These are phyloP conservation scores for Thermomucor indicae-seudaticae DNA, from an alignment of 371 early-diverging fungal species.

Conservation along the genomic window DNA sequence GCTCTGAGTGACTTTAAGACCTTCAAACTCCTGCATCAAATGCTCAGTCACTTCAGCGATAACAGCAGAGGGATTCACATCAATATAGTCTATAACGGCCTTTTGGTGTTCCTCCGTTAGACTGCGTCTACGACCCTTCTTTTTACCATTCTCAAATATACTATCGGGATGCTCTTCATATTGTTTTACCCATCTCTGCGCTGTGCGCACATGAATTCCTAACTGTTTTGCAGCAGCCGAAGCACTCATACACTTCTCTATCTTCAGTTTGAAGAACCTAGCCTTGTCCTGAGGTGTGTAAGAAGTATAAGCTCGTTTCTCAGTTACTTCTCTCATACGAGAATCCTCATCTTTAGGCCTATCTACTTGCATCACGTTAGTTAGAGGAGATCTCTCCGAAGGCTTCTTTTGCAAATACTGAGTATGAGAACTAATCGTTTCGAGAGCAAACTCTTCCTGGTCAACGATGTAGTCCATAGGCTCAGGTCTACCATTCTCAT, in stretches of 20 bases:
- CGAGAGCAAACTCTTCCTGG: conserved; percentile 6
- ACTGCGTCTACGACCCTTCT: conserved; percentile 6
- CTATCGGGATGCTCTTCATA: conserved; percentile 6
- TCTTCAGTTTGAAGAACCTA: conserved; percentile 9
- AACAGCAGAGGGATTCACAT: conserved; percentile 11
- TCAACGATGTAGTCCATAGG: conserved; percentile 11
- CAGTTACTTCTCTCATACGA: conserved; percentile 4
- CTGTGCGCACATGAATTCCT: conserved; percentile 10
- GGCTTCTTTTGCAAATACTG: conserved; percentile 1
- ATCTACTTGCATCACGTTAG: conserved; percentile 2
- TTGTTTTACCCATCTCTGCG: conserved; percentile 7
- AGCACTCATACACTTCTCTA: conserved; percentile 13
- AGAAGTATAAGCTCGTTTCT: conserved; percentile 2
- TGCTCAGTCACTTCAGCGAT: conserved; percentile 6
- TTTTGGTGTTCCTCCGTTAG: conserved; percentile 9
- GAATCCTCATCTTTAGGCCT: conserved; percentile 2
- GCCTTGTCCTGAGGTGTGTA: conserved; percentile 4
- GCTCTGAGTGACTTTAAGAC: conserved; percentile 6
- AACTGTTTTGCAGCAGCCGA: conserved; percentile 16
- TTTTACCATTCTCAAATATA: conserved; percentile 8
- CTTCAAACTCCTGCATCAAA: conserved; percentile 7
- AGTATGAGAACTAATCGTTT: conserved; percentile 7
- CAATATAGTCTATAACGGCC: conserved; percentile 6
- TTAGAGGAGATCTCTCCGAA: background rate
- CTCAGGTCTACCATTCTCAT: conserved; percentile 1